phyloP scores from a whole-genome alignment of 345 rosid species.

The Boechera divaricarpa region DNA sequence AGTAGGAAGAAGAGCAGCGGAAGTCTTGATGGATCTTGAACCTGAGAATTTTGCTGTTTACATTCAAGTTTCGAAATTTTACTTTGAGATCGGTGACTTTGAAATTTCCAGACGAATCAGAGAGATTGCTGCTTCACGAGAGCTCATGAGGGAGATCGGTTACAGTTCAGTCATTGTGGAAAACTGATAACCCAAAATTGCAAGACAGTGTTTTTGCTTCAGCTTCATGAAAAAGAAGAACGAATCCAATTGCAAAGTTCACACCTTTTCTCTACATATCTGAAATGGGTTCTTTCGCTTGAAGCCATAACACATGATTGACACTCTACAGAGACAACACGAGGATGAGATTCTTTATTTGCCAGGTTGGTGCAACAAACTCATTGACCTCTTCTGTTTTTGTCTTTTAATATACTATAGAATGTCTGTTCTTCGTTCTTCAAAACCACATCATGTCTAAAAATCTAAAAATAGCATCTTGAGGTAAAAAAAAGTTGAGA shows the following conservation, averaged over 20 bases:
- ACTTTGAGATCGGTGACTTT: conserved; percentile 68
- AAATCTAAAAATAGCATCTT: conserved; percentile 33
- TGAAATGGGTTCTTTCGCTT: conserved; percentile 50
- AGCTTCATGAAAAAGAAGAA: conserved; percentile 47
- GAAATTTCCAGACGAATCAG: conserved; percentile 58
- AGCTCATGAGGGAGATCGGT: conserved; percentile 63
- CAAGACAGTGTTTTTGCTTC: conserved; percentile 28
- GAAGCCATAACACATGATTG: conserved; percentile 48
- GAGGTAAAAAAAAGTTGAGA: neutral
- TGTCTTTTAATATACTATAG: conserved; percentile 15
- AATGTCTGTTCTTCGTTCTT: conserved; percentile 14
- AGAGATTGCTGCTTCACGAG: conserved; percentile 59
- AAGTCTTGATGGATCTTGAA: conserved; percentile 59
- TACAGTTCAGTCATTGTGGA: conserved; percentile 57
- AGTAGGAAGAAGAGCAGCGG: conserved; percentile 72
- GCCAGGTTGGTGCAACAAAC: conserved; percentile 49
- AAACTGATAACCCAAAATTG: conserved; percentile 18
- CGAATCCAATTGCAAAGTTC: conserved; percentile 40
- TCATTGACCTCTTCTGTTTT: conserved; percentile 42
- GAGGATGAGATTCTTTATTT: conserved; percentile 36
- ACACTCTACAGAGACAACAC: conserved; percentile 43
- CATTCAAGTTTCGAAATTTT: conserved; percentile 72
- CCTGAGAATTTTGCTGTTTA: conserved; percentile 60
- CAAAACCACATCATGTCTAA: conserved; percentile 12
- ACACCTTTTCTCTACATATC: conserved; percentile 33